These are phyloP conservation scores for Kluyveromyces aestuarii DNA, from an alignment of 805 yeast species.

Conservation along the genomic window DNA sequence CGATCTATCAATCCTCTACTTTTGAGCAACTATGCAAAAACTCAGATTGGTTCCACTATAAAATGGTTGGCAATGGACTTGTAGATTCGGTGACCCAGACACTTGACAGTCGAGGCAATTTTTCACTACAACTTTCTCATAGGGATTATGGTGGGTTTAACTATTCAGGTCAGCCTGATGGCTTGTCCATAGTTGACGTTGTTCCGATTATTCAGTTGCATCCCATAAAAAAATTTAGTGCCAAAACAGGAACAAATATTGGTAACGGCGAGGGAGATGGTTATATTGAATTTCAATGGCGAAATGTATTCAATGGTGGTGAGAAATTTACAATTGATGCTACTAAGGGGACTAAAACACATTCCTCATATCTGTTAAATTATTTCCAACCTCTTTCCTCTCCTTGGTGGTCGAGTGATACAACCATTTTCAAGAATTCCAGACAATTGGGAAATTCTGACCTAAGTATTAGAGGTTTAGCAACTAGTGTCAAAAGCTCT, in stretches of 20 bases:
- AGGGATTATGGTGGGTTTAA: background rate
- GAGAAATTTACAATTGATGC: slow-evolving; percentile 48
- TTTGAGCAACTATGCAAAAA: slow-evolving; percentile 19
- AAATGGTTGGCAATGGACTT: slow-evolving; percentile 22
- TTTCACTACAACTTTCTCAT: slow-evolving; percentile 8
- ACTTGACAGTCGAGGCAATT: slow-evolving; percentile 14
- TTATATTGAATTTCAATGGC: slow-evolving; percentile 62
- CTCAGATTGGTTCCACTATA: slow-evolving; percentile 20
- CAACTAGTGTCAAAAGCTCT: slow-evolving; percentile 16
- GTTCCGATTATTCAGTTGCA: slow-evolving; percentile 25
- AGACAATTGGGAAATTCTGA: slow-evolving; percentile 48
- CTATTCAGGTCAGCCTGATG: slow-evolving; percentile 5
- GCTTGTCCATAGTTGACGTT: slow-evolving; percentile 17
- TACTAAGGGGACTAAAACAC: slow-evolving; percentile 52
- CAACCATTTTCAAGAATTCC: slow-evolving; percentile 39
- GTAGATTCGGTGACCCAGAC: slow-evolving; percentile 15
- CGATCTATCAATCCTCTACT: slow-evolving; percentile 18
- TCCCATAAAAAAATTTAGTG: slow-evolving; percentile 64
- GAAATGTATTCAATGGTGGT: slow-evolving; percentile 61
- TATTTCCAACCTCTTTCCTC: slow-evolving; percentile 40
- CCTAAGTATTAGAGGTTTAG: slow-evolving; percentile 38
- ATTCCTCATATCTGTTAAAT: slow-evolving; percentile 44
- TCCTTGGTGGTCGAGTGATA: slow-evolving; percentile 45
- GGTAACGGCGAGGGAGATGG: slow-evolving; percentile 98
- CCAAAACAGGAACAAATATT: slow-evolving; percentile 89